Evolutionary conservation across 2,329 filamentous ascomycete genomes (phyloP), one percentile per base, ranked within the genome.

Genomic region (Chaetomium sp.): DNA sequence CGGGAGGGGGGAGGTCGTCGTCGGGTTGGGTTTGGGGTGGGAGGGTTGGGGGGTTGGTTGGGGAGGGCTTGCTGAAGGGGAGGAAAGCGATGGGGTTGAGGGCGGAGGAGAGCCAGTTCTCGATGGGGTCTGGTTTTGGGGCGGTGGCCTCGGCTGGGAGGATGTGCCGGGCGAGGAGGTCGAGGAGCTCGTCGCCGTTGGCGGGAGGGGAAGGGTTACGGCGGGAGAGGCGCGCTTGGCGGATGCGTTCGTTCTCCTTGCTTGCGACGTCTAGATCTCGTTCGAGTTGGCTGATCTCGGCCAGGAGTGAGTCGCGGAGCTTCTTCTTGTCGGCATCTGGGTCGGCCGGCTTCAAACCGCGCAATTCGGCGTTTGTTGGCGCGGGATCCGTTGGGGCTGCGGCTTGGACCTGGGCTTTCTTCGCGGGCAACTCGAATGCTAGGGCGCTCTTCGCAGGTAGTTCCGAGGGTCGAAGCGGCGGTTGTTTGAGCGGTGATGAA

Each of bases 231-330:
- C 79, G 77, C 2, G 75, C 71, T 57, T 81, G 76, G 33, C 81
- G 77, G 57, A 87, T 75, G 21, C 84, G 81, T 55, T 85, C 81
- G 60, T 87, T 88, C 70, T 88, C 88, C n/a, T 77, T 78, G 58
- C 81, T 81, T 8, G 85, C 81, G 5, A 86, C 71, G 9, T 79
- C 74, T n/a, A 91, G 72, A 67, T 92, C 89, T 25, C 78, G 79
- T 71, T 85, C 82, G 0, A 92, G 75, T 51, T 78, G 77, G 45
- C 80, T 78, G 2, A 90, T 75, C 70, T 91, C 83, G 4, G 79
- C 79, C 3, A 81, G 75, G 1, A 91, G 77, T 6, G 79, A 78
- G 62, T 86, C 82, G 51, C 83, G 81, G 35, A 82, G 71, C 51
- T 79, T 79, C 67, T 81, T 82, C 72, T 86, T 88, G 25, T 80